phyloP scores from a whole-genome alignment of 768 basidiomycete species.

The Paxillus involutus region DNA sequence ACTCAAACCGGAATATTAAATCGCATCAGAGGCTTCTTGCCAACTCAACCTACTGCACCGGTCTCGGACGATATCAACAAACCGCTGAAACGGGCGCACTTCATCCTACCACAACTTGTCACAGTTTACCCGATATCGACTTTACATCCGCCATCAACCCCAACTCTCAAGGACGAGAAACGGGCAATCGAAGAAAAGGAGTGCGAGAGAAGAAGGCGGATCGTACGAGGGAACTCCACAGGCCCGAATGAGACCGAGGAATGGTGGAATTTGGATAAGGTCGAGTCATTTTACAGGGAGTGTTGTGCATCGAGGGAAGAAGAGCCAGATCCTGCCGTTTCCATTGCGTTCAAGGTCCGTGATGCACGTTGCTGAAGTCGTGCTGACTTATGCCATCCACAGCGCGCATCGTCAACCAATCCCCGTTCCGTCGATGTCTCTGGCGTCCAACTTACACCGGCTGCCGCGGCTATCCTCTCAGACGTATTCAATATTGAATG shows the following conservation, averaged over 20 bases:
- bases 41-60: conserved; percentile 43
- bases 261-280: conserved; percentile 86
- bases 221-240: conserved; percentile 57
- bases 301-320: conserved; percentile 82
- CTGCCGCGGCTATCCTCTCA: conserved; percentile 76
- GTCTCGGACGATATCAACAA: conserved; percentile 45
- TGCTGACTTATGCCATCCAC: conserved; percentile 5
- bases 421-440: conserved; percentile 82
- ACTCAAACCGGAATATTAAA: conserved; percentile 68
- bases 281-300: conserved; percentile 85
- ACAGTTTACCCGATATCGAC: conserved; percentile 91
- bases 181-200: conserved; percentile 76
- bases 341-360: conserved; percentile 69
- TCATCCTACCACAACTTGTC: conserved; percentile 82
- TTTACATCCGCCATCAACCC: conserved; percentile 78
- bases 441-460: conserved; percentile 67
- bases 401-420: conserved; percentile 52
- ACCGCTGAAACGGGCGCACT: conserved; percentile 85
- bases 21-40: conserved; percentile 72
- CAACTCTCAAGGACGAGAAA: conserved; percentile 79
- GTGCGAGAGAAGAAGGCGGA: conserved; percentile 60
- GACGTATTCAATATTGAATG: conserved; percentile 93
- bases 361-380: neutral
- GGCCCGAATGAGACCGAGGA: conserved; percentile 42
- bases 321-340: conserved; percentile 60